Evolutionary conservation across 163 green algal genomes (phyloP).

Genomic region (Prototheca wickerhamii): DNA sequence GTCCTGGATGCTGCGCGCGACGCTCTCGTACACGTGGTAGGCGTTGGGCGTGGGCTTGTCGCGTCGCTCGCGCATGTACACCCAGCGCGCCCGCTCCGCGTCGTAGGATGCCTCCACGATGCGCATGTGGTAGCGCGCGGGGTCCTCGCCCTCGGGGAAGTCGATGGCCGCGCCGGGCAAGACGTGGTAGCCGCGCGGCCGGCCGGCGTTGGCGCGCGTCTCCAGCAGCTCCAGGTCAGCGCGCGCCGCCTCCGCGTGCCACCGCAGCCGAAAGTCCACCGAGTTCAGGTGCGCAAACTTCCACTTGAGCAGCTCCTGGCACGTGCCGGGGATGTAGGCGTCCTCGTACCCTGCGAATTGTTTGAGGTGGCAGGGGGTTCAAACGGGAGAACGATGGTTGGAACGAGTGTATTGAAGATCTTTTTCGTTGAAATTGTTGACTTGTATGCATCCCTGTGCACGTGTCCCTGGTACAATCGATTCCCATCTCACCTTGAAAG

Average conservation of each 20-base stretch:
- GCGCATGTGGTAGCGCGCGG: slow-evolving; percentile 29
- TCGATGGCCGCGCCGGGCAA: slow-evolving; percentile 32
- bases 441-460: background rate
- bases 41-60: slow-evolving; percentile 91
- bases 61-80: slow-evolving; percentile 71
- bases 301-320: slow-evolving; percentile 91
- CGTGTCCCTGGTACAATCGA: no score
- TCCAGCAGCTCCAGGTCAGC: slow-evolving; percentile 27
- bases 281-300: slow-evolving; percentile 94
- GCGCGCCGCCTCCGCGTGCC: background rate
- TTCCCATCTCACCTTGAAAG: slow-evolving; percentile 56
- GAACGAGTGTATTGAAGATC: background rate
- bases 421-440: background rate
- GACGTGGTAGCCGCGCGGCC: slow-evolving; percentile 5
- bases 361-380: background rate
- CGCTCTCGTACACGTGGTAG: slow-evolving; percentile 71
- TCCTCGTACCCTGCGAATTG: slow-evolving; percentile 44
- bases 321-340: slow-evolving; percentile 71
- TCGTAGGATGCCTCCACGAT: slow-evolving; percentile 90
- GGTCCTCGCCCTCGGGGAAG: slow-evolving; percentile 32
- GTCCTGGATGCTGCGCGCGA: slow-evolving; percentile 50
- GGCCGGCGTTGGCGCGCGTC: slow-evolving; percentile 3
- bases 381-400: background rate
- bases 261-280: slow-evolving; percentile 82
- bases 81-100: slow-evolving; percentile 50